These are phyloP conservation scores for Metschnikowia vanudenii DNA, from an alignment of 805 yeast genomes.

Conservation along the genomic window DNA sequence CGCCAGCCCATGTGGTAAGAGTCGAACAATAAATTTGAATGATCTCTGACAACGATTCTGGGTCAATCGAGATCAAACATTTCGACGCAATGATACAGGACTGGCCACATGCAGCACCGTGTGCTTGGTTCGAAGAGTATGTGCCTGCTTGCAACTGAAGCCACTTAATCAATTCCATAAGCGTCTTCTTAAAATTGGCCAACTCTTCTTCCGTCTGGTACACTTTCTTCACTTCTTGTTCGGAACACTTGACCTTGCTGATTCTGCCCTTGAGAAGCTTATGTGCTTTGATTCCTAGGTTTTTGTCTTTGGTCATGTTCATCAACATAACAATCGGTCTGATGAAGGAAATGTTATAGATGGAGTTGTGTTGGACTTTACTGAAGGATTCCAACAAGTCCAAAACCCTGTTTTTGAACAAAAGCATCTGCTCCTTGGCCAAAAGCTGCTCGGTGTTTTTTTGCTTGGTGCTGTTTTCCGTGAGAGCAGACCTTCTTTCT, in stretches of 20 bases:
- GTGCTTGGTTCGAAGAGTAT: conserved; percentile 47
- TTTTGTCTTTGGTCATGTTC: conserved; percentile 63
- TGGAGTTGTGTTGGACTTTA: conserved; percentile 43
- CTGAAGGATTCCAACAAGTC: conserved; percentile 71
- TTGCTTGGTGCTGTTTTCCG: conserved; percentile 48
- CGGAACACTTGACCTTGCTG: conserved; percentile 45
- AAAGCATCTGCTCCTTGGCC: conserved; percentile 75
- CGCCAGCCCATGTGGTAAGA: conserved; percentile 59
- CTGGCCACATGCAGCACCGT: conserved; percentile 58
- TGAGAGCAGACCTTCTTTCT: conserved; percentile 70
- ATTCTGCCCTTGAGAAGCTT: conserved; percentile 63
- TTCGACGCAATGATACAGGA: conserved; percentile 66
- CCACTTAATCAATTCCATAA: conserved; percentile 32
- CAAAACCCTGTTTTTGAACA: conserved; percentile 74
- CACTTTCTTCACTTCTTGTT: conserved; percentile 20
- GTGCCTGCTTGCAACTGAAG: conserved; percentile 46
- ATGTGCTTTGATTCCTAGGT: conserved; percentile 72
- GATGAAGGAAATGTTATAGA: conserved; percentile 43
- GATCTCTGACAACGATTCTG: conserved; percentile 40
- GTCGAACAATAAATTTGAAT: conserved; percentile 55
- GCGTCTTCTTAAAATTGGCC: conserved; percentile 19
- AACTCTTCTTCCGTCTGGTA: conserved; percentile 19
- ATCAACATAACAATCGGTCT: conserved; percentile 61
- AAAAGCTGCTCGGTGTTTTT: conserved; percentile 71
- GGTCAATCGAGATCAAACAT: conserved; percentile 41